These are phyloP conservation scores for Chaetomium sp. DNA, from an alignment of 2,329 filamentous ascomycete genomes.

Conservation along the genomic window DNA sequence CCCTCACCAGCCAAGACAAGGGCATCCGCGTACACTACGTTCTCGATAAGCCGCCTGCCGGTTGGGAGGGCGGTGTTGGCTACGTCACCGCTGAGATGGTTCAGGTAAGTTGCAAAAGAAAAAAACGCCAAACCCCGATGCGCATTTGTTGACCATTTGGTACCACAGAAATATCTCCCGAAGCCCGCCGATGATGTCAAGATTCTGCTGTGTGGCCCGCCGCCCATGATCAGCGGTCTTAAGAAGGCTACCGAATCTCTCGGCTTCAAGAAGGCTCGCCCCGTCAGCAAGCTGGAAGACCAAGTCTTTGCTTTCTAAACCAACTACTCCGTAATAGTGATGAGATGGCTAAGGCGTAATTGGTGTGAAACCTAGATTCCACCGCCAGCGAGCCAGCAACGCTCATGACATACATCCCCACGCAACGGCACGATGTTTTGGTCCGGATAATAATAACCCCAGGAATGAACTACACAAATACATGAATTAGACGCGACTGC, in stretches of 20 bases:
- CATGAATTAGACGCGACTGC: too few species aligned
- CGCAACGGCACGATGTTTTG: too few species aligned
- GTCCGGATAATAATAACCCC: too few species aligned
- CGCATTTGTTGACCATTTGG: conserved; percentile 26
- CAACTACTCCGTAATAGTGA: too few species aligned
- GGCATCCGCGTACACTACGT: conserved; percentile 90
- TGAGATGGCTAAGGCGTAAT: too few species aligned
- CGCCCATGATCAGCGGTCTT: conserved; percentile 92
- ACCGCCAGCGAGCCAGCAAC: too few species aligned
- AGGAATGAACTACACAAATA: too few species aligned
- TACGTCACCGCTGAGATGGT: conserved; percentile 97
- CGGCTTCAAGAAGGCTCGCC: conserved; percentile 85
- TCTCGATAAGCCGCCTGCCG: conserved; percentile 87
- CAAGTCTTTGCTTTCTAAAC: conserved; percentile 91
- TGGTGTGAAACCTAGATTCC: too few species aligned
- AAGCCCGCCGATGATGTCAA: conserved; percentile 82
- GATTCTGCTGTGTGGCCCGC: conserved; percentile 88
- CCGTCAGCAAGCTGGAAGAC: conserved; percentile 96
- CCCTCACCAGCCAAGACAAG: conserved; percentile 67
- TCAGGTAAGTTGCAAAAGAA: conserved; percentile 41
- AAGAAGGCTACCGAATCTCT: conserved; percentile 91
- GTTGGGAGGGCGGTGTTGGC: conserved; percentile 86
- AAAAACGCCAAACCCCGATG: too few species aligned
- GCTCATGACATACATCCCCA: too few species aligned
- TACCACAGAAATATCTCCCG: conserved; percentile 64